Conservation (phyloP, 805 yeast species). For the Saccharomycopsis oosterbeekiorum region DNA sequence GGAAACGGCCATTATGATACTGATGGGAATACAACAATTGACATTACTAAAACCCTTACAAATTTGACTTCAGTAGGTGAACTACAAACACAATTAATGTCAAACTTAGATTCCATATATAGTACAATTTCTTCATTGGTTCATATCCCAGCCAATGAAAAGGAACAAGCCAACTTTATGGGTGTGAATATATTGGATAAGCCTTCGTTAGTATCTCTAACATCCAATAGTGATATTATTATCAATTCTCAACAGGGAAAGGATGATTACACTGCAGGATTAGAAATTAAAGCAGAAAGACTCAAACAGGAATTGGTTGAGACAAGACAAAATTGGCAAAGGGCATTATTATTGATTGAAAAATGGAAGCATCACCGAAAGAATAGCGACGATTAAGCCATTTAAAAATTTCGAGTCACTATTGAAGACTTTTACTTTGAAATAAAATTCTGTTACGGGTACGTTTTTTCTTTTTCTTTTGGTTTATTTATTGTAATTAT, state of each 20-base stretch:
- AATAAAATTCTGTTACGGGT: too few relatives aligned
- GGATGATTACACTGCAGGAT: constrained; percentile 11
- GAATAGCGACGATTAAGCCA: background rate
- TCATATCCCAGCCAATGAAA: background rate
- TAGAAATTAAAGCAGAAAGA: constrained; percentile 13
- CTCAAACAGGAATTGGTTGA: constrained; percentile 20
- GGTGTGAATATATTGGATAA: background rate
- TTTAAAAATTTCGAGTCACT: background rate
- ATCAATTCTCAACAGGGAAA: background rate
- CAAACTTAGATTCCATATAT: background rate
- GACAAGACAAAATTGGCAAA: constrained; percentile 22
- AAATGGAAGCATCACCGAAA: constrained; percentile 22
- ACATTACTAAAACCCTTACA: constrained; percentile 1
- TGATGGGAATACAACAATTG: background rate
- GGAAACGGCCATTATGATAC: background rate
- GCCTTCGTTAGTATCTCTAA: background rate
- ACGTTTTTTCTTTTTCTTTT: too few relatives aligned
- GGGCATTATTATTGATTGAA: constrained; percentile 23
- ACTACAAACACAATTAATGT: constrained; percentile 3
- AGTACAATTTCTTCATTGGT: background rate
- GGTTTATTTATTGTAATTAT: too few relatives aligned
- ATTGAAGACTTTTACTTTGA: too few relatives aligned
- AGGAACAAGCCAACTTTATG: background rate
- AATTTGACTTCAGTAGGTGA: background rate
- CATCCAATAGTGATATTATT: background rate